Evolutionary conservation across 495 filamentous ascomycete species (phyloP).

Genomic region (Talaromyces liani): DNA sequence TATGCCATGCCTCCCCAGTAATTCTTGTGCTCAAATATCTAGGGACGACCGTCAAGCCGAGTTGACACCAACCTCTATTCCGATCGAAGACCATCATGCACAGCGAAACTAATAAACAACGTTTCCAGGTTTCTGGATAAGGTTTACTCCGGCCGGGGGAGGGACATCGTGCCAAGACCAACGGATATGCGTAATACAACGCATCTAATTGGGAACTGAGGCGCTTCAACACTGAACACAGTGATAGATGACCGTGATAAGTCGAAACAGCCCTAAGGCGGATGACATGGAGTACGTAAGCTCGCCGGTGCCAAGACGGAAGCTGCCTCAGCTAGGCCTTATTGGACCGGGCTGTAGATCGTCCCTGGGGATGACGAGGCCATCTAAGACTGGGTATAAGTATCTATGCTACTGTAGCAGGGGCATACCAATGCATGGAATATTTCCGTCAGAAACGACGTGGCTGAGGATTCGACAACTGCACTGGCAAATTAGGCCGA

Average conservation of each 20-base stretch:
- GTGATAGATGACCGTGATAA: neutral
- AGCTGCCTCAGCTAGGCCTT: neutral
- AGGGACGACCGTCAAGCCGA: neutral
- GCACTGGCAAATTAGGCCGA: neutral
- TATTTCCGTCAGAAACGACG: neutral
- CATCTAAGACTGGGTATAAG: neutral
- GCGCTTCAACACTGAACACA: neutral
- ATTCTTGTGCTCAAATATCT: neutral
- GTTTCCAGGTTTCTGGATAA: neutral
- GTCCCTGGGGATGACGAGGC: neutral
- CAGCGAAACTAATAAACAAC: neutral
- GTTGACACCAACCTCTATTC: neutral
- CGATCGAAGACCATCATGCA: neutral
- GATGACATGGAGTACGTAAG: neutral
- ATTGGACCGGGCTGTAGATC: neutral
- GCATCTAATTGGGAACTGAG: neutral
- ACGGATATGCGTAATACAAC: neutral
- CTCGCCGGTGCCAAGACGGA: neutral
- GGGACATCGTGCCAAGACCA: neutral
- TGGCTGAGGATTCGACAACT: neutral
- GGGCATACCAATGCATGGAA: neutral
- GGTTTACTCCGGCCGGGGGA: neutral
- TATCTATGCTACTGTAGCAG: neutral
- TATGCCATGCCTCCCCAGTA: neutral
- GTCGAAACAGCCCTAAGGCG: neutral